Conservation (phyloP, 2,329 filamentous ascomycete genomes). For the Simplicillium aogashimaense region DNA sequence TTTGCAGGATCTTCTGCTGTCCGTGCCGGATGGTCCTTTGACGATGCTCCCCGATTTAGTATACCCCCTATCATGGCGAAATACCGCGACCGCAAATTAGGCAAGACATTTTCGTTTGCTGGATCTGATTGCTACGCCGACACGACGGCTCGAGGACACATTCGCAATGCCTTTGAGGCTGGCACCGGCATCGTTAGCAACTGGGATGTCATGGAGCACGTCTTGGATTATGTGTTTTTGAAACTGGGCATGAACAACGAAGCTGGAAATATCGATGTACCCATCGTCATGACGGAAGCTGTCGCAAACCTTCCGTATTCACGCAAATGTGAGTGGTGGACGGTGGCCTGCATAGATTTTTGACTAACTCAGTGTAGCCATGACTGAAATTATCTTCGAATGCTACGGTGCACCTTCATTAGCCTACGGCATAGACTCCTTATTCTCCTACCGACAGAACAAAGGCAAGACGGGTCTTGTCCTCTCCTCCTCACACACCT, state of each 20-base stretch:
- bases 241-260: constrained; percentile 79
- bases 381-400: constrained; percentile 96
- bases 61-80: constrained; percentile 88
- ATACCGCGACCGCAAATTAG: constrained; percentile 88
- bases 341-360: not conserved
- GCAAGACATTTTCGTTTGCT: constrained; percentile 85
- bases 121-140: constrained; percentile 91
- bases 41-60: constrained; percentile 66
- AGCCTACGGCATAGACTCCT: constrained; percentile 88
- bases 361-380: constrained; percentile 45
- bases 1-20: constrained; percentile 69
- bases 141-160: constrained; percentile 82
- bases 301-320: constrained; percentile 86
- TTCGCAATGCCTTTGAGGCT: constrained; percentile 82
- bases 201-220: constrained; percentile 95
- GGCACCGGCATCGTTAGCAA: constrained; percentile 89
- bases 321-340: constrained; percentile 59
- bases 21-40: constrained; percentile 94
- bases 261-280: constrained; percentile 68
- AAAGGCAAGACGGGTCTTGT: constrained; percentile 79
- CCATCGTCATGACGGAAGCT: constrained; percentile 91
- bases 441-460: constrained; percentile 94
- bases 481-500: constrained; percentile 83
- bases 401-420: constrained; percentile 86
- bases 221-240: constrained; percentile 89